phyloP scores from a whole-genome alignment of 1,284 basidiomycete genomes.

The Cryptococcus wingfieldii region DNA sequence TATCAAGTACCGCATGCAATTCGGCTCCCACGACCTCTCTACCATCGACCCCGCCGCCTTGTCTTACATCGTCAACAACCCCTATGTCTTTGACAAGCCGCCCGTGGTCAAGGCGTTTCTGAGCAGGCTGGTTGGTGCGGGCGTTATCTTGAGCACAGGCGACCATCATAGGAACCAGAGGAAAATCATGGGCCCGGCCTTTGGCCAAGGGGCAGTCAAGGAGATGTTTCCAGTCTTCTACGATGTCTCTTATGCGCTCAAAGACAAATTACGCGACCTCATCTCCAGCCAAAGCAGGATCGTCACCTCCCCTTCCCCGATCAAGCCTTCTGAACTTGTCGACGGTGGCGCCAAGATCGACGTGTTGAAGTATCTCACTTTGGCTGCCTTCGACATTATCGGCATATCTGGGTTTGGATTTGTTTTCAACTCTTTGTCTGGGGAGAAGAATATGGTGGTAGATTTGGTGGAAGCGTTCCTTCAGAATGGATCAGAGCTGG shows the following conservation, averaged over 20 bases:
- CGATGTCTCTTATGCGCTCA: constrained; percentile 58
- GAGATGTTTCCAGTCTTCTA: constrained; percentile 57
- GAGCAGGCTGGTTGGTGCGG: constrained; percentile 44
- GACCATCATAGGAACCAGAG: constrained; percentile 55
- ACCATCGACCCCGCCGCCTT: constrained; percentile 61
- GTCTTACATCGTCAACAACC: constrained; percentile 58
- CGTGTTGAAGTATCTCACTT: constrained; percentile 59
- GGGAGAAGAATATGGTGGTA: not conserved
- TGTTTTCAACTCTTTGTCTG: constrained; percentile 51
- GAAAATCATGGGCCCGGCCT: constrained; percentile 48
- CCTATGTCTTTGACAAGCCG: constrained; percentile 65
- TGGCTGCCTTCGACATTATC: constrained; percentile 66
- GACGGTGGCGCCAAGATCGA: constrained; percentile 51
- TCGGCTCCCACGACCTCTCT: constrained; percentile 51
- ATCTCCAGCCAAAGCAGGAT: constrained; percentile 16
- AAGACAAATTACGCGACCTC: constrained; percentile 28
- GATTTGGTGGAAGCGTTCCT: too few species aligned
- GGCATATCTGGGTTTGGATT: constrained; percentile 69
- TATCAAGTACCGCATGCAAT: constrained; percentile 15
- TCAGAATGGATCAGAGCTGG: too few species aligned
- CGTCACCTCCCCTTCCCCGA: constrained; percentile 16
- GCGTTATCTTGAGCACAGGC: constrained; percentile 44
- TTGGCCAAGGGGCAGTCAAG: constrained; percentile 40
- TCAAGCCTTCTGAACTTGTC: constrained; percentile 15
- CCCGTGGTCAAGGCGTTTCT: constrained; percentile 58